Base-by-base conservation (phyloP, 306 rosid species). In the Begonia fuchsioides region DNA sequence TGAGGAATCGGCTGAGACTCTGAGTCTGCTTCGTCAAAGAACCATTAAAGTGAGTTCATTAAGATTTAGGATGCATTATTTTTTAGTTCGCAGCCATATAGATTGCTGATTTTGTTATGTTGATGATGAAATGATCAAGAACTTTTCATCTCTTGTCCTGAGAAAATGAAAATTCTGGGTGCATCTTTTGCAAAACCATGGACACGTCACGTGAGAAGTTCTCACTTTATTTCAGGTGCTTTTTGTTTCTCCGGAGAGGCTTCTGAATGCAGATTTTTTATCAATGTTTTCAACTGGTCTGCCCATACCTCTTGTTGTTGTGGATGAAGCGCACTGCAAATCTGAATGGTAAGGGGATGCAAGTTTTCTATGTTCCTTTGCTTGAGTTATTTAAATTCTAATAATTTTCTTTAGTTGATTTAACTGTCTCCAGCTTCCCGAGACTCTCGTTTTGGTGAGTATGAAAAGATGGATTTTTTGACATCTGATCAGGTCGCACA, bases 301-400 rank as follows among this genome's bases (percentile, higher is more conserved):
- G 17, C 58, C 54, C 10, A 53, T 81, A 55, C 79, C 95, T 15
- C 90, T 88, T 65, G 78, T 83, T 72, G 93, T 75, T 65, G 79
- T 90, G 66, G 95, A 90, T 52, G 97, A 90, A 72, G 95, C 97
- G 11, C 95, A 90, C 60, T 84, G 97, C 64, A 69, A 78, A 58
- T 84, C 93, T 57, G 95, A 84, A 74, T 90, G 95, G 97, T 86
- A 68, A 78, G 95, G 53, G 73, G 13, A 44, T 53, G 56, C 56
- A 20, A 12, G 39, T 43, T 45, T 39, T 18, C 17, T 57, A 16
- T 19, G 44, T 41, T 40, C 39, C 58, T 55, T 15, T 32, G n/a
- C 54, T 51, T 38, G 35, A 26, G 7, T 26, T 26, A 26, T 26
- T 26, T 26, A 26, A 26, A 26, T 26, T 26, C 35, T 26, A 26